Evolutionary conservation across 2,329 filamentous ascomycete species (phyloP).

Genomic region (Pseudophaeomoniella oleicola): DNA sequence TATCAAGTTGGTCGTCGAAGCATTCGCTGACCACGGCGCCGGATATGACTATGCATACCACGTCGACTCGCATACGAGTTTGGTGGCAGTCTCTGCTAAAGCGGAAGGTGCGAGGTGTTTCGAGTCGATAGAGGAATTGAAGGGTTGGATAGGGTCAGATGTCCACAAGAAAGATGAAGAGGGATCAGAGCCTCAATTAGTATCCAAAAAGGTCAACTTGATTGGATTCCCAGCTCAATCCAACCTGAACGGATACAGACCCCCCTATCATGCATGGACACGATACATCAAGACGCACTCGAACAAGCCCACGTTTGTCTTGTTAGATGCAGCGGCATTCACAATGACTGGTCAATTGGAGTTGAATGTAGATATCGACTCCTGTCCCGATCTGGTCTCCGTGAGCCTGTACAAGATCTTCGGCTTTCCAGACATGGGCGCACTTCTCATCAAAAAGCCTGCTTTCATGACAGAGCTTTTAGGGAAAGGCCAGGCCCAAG

Average conservation of each 20-base stretch:
- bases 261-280: slow-evolving; percentile 57
- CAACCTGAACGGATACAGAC: slow-evolving; percentile 72
- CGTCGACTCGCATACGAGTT: slow-evolving; percentile 68
- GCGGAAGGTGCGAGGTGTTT: slow-evolving; percentile 54
- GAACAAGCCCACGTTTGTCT: slow-evolving; percentile 38
- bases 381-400: slow-evolving; percentile 69
- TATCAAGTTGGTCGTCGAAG: slow-evolving; percentile 73
- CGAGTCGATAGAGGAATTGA: slow-evolving; percentile 44
- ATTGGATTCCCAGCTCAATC: slow-evolving; percentile 87
- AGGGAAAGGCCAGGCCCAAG: no score
- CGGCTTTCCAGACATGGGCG: slow-evolving; percentile 83
- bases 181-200: not conserved
- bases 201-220: slow-evolving; percentile 16
- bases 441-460: slow-evolving; percentile 63
- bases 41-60: slow-evolving; percentile 80
- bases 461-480: no score
- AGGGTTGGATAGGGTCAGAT: no score
- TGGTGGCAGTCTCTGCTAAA: slow-evolving; percentile 66
- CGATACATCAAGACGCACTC: slow-evolving; percentile 25
- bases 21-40: slow-evolving; percentile 48
- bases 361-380: slow-evolving; percentile 42
- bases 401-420: slow-evolving; percentile 97
- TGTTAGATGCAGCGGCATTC: slow-evolving; percentile 73
- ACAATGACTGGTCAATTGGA: slow-evolving; percentile 65
- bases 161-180: slow-evolving; percentile 26